Base-by-base conservation (phyloP, 768 basidiomycete species). In the Kwoniella botswanensis region DNA sequence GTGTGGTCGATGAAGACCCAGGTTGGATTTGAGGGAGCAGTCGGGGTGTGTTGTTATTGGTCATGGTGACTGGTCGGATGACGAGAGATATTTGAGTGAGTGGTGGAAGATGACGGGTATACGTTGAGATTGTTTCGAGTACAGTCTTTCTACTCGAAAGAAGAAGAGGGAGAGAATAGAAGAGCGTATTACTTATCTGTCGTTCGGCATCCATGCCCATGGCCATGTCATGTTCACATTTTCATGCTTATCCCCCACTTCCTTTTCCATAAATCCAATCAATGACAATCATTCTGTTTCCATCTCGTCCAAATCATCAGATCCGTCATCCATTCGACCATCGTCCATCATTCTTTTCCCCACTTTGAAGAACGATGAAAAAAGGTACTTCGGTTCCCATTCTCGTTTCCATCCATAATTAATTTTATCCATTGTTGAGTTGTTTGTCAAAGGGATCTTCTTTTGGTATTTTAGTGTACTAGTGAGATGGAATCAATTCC, bases 1-100 rank as follows among this genome's bases (percentile, higher is more conserved):
- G n/a, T n/a, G n/a, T n/a, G n/a, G 15, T n/a, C 6, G 53, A 54
- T 54, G 17, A 55, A 11, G 15, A 35, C 21, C 35, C 59, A 44
- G 59, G 59, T 61, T 42, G 59, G 21, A 61, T 15, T 11, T 61
- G 59, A 21, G 59, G 59, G 1, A 61, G 43, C 7, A 61, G 22
- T 2, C 59, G 35, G 2, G 59, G 59, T 1, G 59, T 61, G 21
- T 61, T 44, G 42, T 61, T 61, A 13, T 44, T 61, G 1, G 59
- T 61, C 59, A 61, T 60, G 9, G 10, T 12, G 17, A 35, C 35
- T 41, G 18, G 43, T n/a, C n/a, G n/a, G n/a, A n/a, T n/a, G n/a
- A n/a, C n/a, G n/a, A n/a, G n/a, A n/a, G n/a, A n/a, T n/a, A 44
- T 7, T 44, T 6, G 43, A 44, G 43, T 6, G 43, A 44, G 43